phyloP scores from a whole-genome alignment of 164 flowering plant species.

The Cinnamomum chago region DNA sequence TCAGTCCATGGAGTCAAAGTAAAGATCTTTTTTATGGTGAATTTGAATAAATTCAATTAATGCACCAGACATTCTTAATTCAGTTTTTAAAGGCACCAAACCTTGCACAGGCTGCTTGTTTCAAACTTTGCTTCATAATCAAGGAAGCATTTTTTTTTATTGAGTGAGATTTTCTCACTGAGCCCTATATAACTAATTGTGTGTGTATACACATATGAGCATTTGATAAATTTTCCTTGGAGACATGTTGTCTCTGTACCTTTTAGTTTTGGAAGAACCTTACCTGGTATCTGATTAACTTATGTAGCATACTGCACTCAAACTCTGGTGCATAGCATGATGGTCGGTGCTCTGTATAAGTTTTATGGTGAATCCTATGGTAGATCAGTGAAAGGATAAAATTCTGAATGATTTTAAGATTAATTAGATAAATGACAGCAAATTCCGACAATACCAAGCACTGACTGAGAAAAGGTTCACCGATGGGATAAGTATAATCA shows the following conservation, averaged over 20 bases:
- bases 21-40: slow-evolving; percentile 15
- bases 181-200: too few species aligned
- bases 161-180: background rate
- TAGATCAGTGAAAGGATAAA: background rate
- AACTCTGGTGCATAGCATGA: background rate
- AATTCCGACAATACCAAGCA: background rate
- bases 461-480: background rate
- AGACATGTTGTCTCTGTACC: background rate
- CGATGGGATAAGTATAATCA: too few species aligned
- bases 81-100: background rate
- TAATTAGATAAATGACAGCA: background rate
- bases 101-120: background rate
- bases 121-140: background rate
- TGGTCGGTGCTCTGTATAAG: background rate
- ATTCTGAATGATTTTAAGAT: background rate
- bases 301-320: background rate
- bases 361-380: background rate
- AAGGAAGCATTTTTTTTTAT: background rate
- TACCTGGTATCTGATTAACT: background rate
- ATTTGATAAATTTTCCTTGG: background rate
- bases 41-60: background rate
- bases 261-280: background rate
- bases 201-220: too few species aligned
- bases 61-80: too few species aligned
- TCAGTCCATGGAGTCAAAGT: slow-evolving; percentile 79